Evolutionary conservation across 2,329 filamentous ascomycete genomes (phyloP), one percentile per base, ranked within the genome.

Genomic region (Mycosphaerelloides madeirae): DNA sequence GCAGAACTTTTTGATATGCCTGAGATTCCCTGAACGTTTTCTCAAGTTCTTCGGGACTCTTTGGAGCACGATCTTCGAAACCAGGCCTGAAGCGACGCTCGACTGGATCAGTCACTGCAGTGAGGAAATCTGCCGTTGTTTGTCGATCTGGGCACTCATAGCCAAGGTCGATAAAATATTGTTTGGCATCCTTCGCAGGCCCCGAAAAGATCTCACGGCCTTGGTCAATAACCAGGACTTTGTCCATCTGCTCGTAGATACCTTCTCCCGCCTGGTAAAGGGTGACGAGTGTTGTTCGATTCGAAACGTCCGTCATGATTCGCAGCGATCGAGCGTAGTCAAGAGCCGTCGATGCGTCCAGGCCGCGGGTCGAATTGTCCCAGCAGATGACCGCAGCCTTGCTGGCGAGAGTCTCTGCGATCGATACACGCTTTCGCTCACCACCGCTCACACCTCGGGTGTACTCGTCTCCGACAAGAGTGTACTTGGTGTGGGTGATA

Each of bases 311-410:
- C 3, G 87, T 90, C 79, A 89, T 85, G 46, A 89, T 82, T 2
- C 87, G 81, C 1, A 94, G 73, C 1, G 83, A 86, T 60, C 81
- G 83, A 8, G 82, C 84, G 55, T 87, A 91, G 58, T 90, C 85
- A 3, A 90, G 72, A 3, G 86, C 87, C 0, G 85, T 90, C 1
- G 81, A 85, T 1, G 85, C 83, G 60, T 93, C 86, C 0, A 91
- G 70, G n/a, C 87, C 87, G 37, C 86, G 74, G 0, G 85, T 91
- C 0, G 79, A 83, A 63, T 91, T 91, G 55, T 91, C 86, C 84
- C 84, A 90, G 50, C 81, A 83, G 28, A 85, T 80, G 1, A 90
- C 81, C 0, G 83, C 81, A 1, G 81, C 81, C 63, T 85, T 84
- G 6, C 84, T 84, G 3, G 84, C 82, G 16, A 91, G 67, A 0